Base-by-base conservation (phyloP, 352 stramenopile genomes). In the Phytopythium aichiense region DNA sequence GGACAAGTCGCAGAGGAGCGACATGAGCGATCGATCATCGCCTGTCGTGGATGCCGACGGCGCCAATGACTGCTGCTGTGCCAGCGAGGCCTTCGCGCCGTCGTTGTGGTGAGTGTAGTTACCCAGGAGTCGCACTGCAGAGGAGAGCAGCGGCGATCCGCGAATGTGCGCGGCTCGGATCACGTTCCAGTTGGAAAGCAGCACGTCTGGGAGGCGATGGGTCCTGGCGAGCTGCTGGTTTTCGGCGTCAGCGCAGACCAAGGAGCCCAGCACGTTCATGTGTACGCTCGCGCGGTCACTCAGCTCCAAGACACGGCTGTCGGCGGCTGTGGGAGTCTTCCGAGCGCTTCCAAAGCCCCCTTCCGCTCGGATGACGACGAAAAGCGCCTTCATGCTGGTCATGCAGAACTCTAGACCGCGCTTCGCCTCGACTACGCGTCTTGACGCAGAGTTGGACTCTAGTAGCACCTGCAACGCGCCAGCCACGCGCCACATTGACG, bases 151-250 rank as follows among this genome's bases (percentile, higher is more conserved):
- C 4, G 52, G 35, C 22, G 79, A 87, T 20, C 70, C 72, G 33
- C 76, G 71, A 22, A 64, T 54, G 51, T 76, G 61, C n/a, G 79
- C 79, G 56, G 72, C 66, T 33, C 68, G 71, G 68, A 91, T 79
- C 22, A 76, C 56, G 25, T 55, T 82, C 82, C 82, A 91, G 56
- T 91, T 88, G 8, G 63, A 61, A 7, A 82, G 15, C 23, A 91
- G 52, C 3, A 79, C 60, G 22, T 37, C 46, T 0, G 75, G 65
- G 22, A 88, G 67, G 8, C 65, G 63, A 18, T 85, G 75, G 23
- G 60, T 60, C 74, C 73, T 72, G 55, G 69, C 71, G 20, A 77
- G 51, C 61, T 58, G 56, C 42, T 84, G 77, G n/a, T 53, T 74
- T 28, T 76, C 65, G 18, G 45, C 48, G 22, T 78, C 59, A 23